Evolutionary conservation across 169 alveolate genomes (phyloP).

Genomic region (Plasmodium yoelii): DNA sequence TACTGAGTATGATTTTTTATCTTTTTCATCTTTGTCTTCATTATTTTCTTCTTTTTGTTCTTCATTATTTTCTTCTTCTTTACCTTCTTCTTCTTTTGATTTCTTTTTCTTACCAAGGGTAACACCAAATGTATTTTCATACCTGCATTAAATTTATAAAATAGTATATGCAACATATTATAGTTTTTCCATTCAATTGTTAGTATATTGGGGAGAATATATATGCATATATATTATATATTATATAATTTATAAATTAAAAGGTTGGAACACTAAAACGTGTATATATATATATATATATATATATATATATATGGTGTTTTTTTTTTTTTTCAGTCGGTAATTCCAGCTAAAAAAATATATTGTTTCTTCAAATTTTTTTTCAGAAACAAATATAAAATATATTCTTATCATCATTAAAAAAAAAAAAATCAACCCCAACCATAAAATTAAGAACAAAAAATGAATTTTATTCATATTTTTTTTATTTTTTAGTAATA

Average conservation of each 20-base stretch:
- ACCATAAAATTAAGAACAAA: not conserved
- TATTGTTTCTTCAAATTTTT: conserved; percentile 37
- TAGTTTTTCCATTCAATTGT: too few species aligned
- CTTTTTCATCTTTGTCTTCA: conserved; percentile 77
- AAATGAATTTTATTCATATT: not conserved
- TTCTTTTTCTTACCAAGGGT: conserved; percentile 78
- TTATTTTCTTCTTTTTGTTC: conserved; percentile 84
- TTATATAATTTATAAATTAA: too few species aligned
- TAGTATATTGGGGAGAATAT: too few species aligned
- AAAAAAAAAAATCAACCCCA: not conserved
- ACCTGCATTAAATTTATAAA: conserved; percentile 30
- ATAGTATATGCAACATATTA: not conserved
- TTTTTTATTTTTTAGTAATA: not conserved
- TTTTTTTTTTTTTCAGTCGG: conserved; percentile 71
- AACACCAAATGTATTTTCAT: conserved; percentile 77
- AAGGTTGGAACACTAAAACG: too few species aligned
- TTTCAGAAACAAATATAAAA: conserved; percentile 15
- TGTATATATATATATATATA: too few species aligned
- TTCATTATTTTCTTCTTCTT: conserved; percentile 78
- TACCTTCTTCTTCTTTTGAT: conserved; percentile 74
- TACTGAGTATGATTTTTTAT: conserved; percentile 77
- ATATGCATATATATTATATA: too few species aligned
- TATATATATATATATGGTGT: not conserved
- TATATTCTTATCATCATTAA: conserved; percentile 64
- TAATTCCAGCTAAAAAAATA: conserved; percentile 75